phyloP scores from a whole-genome alignment of 306 rosid species.

The Cicer pinnatifidum region DNA sequence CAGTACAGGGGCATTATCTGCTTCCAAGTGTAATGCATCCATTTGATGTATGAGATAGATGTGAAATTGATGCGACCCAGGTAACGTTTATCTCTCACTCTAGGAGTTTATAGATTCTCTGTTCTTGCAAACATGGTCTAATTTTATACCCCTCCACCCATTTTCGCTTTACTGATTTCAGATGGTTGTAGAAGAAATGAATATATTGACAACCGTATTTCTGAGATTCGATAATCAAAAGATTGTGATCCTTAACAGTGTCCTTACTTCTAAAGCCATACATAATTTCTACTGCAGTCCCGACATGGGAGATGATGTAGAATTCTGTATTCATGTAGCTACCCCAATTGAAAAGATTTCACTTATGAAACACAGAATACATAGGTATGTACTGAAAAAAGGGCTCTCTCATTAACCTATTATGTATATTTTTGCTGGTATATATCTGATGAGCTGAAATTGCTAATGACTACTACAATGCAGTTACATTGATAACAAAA shows the following conservation, averaged over 20 bases:
- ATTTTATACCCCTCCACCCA: constrained; percentile 11
- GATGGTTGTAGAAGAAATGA: constrained; percentile 84
- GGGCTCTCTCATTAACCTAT: background rate
- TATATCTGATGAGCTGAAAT: constrained; percentile 10
- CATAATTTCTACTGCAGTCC: constrained; percentile 91
- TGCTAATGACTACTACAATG: constrained; percentile 22
- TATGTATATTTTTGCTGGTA: constrained; percentile 1
- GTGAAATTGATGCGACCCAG: too few relatives aligned
- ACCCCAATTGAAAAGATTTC: constrained; percentile 81
- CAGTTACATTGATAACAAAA: constrained; percentile 82
- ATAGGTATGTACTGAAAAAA: constrained; percentile 51
- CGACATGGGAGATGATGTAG: constrained; percentile 86
- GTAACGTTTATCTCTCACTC: too few relatives aligned
- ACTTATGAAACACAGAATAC: constrained; percentile 64
- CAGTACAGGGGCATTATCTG: too few relatives aligned
- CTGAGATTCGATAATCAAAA: constrained; percentile 72
- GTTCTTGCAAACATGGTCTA: too few relatives aligned
- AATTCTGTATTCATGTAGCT: constrained; percentile 69
- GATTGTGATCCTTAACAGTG: constrained; percentile 64
- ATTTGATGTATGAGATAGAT: too few relatives aligned
- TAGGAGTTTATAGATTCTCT: too few relatives aligned
- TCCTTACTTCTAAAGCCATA: constrained; percentile 74
- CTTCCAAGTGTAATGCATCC: too few relatives aligned
- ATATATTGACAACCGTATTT: constrained; percentile 89
- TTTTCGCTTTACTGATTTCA: constrained; percentile 46